Base-by-base conservation (phyloP, 192 early-diverging fungal species). In the Backusella parvicylindrica region DNA sequence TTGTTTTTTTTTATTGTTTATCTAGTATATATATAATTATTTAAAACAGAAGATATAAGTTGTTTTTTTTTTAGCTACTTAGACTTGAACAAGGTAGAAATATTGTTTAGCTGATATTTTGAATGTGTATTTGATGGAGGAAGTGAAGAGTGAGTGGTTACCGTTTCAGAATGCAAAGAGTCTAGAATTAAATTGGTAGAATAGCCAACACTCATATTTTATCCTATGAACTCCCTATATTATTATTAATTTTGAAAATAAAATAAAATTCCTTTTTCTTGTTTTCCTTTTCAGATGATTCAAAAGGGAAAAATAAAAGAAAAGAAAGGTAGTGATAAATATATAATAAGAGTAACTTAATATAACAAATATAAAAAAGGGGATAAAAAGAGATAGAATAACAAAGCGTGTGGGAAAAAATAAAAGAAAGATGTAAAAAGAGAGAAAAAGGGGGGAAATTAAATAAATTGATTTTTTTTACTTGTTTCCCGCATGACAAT, bases 321-420 rank as follows among this genome's bases (percentile, higher is more conserved):
- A 64, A 64, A 73, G 30, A 73, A 64, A 73, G n/a, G 0, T 5
- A 73, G 35, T n/a, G 31, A 53, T 60, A 53, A 40, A 64, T 23
- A 30, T 64, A 33, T 36, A 38, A 64, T 35, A 38, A 64, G 1
- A n/a, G 21, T 26, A 41, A 12, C 12, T 41, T 41, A 41, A 18
- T 5, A 73, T 13, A 18, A 47, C 18, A 8, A 47, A 50, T n/a
- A n/a, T 47, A 33, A 12, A 36, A 23, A 64, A 38, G 15, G 23
- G 35, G 31, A 32, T 30, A 33, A 60, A 32, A 60, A 35, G 43
- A 47, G 40, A 47, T 32, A n/a, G 4, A 47, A n/a, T 16, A 47
- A n/a, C n/a, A n/a, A n/a, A 31, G 26, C 7, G 43, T 47, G 64
- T 35, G 40, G 38, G 40, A 38, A 28, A 38, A 70, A 28, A 31